phyloP scores from a whole-genome alignment of 2,329 filamentous ascomycete species.

The Aspergillus sp. region DNA sequence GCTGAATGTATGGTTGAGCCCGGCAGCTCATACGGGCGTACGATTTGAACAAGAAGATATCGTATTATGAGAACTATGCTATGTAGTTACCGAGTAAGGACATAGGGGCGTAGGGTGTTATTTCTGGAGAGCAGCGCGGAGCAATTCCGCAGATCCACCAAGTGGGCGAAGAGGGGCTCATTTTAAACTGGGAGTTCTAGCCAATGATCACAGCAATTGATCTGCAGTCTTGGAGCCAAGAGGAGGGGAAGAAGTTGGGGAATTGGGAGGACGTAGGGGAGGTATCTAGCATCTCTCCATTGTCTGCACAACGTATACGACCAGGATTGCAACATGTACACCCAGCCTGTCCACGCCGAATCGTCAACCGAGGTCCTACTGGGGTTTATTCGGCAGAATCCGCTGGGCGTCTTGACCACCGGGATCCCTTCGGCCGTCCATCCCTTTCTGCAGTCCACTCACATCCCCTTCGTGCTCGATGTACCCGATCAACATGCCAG shows the following conservation, averaged over 20 bases:
- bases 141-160: not conserved
- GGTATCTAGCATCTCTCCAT: too few relatives aligned
- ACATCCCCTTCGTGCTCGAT: constrained; percentile 62
- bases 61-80: too few relatives aligned
- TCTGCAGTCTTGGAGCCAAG: too few relatives aligned
- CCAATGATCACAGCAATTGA: too few relatives aligned
- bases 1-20: not conserved
- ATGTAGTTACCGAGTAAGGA: too few relatives aligned
- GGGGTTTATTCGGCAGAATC: constrained; percentile 57
- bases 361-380: constrained; percentile 28
- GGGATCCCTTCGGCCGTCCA: constrained; percentile 51
- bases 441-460: constrained; percentile 56
- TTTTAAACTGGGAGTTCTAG: too few relatives aligned
- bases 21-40: not conserved
- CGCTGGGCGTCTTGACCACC: constrained; percentile 62
- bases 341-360: not conserved
- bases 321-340: not conserved
- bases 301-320: too few relatives aligned
- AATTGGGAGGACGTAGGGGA: too few relatives aligned
- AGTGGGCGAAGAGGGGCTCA: too few relatives aligned
- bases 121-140: not conserved
- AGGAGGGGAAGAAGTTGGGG: too few relatives aligned
- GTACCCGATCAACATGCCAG: constrained; percentile 37
- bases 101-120: too few relatives aligned
- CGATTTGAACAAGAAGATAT: too few relatives aligned